Evolutionary conservation across 305 asterid species (phyloP).

Genomic region (Rubia peregrina): DNA sequence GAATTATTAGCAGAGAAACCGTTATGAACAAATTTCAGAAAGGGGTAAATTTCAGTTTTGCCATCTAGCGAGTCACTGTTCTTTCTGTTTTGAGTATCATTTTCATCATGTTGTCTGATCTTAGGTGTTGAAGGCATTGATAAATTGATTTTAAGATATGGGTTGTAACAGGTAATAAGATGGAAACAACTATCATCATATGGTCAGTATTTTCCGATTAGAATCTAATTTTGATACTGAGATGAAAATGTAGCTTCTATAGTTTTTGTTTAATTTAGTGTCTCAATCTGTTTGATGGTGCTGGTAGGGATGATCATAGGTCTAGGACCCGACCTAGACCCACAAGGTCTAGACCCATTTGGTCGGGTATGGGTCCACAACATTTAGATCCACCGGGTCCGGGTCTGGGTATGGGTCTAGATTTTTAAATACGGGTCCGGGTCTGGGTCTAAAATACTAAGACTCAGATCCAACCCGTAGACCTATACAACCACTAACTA

Average conservation of each 20-base stretch:
- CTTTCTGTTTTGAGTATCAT: background rate
- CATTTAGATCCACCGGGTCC: no score
- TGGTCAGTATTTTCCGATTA: conserved; percentile 39
- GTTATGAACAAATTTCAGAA: conserved; percentile 89
- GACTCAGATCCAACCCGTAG: no score
- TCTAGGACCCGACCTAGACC: no score
- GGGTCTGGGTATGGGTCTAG: no score
- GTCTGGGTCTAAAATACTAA: no score
- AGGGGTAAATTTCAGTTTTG: conserved; percentile 43
- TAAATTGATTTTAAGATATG: conserved; percentile 80
- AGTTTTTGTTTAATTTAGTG: background rate
- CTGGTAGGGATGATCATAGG: no score
- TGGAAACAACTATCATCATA: conserved; percentile 81
- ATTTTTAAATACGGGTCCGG: no score
- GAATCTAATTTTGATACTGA: background rate
- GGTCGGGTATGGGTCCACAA: no score
- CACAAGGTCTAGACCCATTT: no score
- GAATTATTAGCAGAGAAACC: conserved; percentile 81
- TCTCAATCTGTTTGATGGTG: no score
- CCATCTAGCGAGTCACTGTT: background rate
- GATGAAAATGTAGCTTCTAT: background rate
- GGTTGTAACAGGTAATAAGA: conserved; percentile 88
- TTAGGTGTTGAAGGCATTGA: conserved; percentile 82
- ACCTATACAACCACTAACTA: no score
- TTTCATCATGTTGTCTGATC: conserved; percentile 10